A percentile compares a stretch with the other conserved stretches of the same genome.
Conservation (phyloP, 2,329 filamentous ascomycete species). For the Venturia oleaginea region DNA sequence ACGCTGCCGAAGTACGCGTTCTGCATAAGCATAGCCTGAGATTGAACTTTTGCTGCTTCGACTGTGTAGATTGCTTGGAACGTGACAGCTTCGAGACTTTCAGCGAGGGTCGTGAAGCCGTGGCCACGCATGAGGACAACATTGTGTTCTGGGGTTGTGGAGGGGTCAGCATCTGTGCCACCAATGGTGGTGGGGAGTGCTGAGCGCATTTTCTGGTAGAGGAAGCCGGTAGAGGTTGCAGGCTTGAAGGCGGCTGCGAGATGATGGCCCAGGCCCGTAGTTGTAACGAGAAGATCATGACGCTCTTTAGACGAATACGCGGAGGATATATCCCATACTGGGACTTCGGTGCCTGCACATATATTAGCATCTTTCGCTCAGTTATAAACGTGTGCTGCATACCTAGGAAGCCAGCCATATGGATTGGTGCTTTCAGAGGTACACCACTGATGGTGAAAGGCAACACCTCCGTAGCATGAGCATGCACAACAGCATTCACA, state of each 20-base stretch:
- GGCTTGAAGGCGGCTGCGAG: slow-evolving; percentile 29
- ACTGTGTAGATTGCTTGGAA: slow-evolving; percentile 36
- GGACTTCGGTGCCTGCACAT: slow-evolving; percentile 24
- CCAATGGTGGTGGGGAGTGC: slow-evolving; percentile 27
- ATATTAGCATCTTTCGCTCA: background rate
- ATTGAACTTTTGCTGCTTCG: slow-evolving; percentile 33
- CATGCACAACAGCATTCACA: slow-evolving; percentile 37
- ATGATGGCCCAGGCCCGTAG: slow-evolving; percentile 25
- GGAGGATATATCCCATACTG: slow-evolving; percentile 27
- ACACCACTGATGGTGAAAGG: slow-evolving; percentile 34
- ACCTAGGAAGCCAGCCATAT: slow-evolving; percentile 38
- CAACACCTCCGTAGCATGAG: slow-evolving; percentile 33
- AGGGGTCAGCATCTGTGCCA: slow-evolving; percentile 23
- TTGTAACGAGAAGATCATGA: slow-evolving; percentile 28
- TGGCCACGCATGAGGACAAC: slow-evolving; percentile 35
- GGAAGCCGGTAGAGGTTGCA: slow-evolving; percentile 28
- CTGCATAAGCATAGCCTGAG: slow-evolving; percentile 26
- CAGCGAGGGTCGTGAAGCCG: slow-evolving; percentile 36
- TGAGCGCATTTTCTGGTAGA: slow-evolving; percentile 29
- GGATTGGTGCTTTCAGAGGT: slow-evolving; percentile 29
- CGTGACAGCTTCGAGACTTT: slow-evolving; percentile 36
- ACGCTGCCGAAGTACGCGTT: slow-evolving; percentile 27
- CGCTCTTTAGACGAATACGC: slow-evolving; percentile 21
- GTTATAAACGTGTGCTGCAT: background rate
- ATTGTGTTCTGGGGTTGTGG: slow-evolving; percentile 26